Evolutionary conservation across 257 asterid species (phyloP).

Genomic region (Jaltomata sinuosa): DNA sequence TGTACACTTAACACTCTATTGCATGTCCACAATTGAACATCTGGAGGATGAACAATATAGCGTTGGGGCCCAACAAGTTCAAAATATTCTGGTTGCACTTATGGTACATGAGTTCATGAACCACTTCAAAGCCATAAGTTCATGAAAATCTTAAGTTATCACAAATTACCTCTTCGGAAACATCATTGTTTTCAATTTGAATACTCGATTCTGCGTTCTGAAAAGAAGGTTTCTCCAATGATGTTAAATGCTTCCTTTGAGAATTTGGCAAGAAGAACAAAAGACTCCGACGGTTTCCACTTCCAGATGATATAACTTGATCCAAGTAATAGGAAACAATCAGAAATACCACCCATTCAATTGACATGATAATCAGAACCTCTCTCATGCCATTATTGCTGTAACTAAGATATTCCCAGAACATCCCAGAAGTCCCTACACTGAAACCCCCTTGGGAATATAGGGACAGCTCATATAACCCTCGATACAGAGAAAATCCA

Average conservation of each 20-base stretch:
- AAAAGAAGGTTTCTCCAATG: not conserved
- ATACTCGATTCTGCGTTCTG: constrained; percentile 5
- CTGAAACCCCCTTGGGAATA: not conserved
- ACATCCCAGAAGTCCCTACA: constrained; percentile 28
- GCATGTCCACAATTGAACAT: not conserved
- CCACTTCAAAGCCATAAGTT: not conserved
- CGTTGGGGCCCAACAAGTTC: not conserved
- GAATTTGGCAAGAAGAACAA: constrained; percentile 10
- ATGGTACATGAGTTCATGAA: not conserved
- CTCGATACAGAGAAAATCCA: constrained; percentile 25
- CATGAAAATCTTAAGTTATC: not conserved
- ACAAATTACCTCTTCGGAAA: constrained; percentile 24
- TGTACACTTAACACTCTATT: not conserved
- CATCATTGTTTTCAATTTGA: constrained; percentile 23
- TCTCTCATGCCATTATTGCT: constrained; percentile 25
- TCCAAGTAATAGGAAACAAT: constrained; percentile 12
- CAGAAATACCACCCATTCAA: constrained; percentile 27
- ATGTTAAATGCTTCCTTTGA: constrained; percentile 1
- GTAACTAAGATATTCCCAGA: constrained; percentile 21
- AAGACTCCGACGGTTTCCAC: not conserved
- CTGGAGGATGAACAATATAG: not conserved
- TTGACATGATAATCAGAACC: constrained; percentile 24
- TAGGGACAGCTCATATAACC: constrained; percentile 18
- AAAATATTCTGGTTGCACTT: not conserved
- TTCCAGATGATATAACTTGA: constrained; percentile 10